These are phyloP conservation scores for Avicennia marina DNA, from an alignment of 257 asterid species.

Conservation along the genomic window DNA sequence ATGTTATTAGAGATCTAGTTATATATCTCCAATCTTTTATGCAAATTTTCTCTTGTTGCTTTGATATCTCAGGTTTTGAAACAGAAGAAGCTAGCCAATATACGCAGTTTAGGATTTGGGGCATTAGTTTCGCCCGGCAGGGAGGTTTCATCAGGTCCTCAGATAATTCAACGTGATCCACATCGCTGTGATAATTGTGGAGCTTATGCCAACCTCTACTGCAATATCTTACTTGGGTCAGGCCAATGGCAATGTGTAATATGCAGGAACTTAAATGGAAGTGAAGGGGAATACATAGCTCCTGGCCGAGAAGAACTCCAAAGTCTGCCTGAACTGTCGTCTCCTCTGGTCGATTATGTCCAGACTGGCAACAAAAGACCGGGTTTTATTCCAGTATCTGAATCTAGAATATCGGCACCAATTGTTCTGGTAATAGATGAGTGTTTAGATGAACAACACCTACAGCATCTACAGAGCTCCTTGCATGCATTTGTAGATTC, in stretches of 20 bases:
- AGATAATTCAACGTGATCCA: slow-evolving; percentile 83
- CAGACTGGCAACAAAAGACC: slow-evolving; percentile 73
- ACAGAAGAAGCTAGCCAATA: slow-evolving; percentile 79
- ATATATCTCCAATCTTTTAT: not conserved
- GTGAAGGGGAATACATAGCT: slow-evolving; percentile 87
- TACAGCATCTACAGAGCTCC: slow-evolving; percentile 89
- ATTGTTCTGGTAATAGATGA: slow-evolving; percentile 86
- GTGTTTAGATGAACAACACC: slow-evolving; percentile 87
- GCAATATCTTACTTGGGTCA: slow-evolving; percentile 79
- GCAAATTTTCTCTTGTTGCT: slow-evolving; percentile 10
- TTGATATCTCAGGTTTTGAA: slow-evolving; percentile 58
- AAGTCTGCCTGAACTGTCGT: slow-evolving; percentile 72
- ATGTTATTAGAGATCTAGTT: slow-evolving; percentile 1
- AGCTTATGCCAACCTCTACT: slow-evolving; percentile 82
- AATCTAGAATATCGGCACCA: slow-evolving; percentile 78
- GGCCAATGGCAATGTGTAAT: slow-evolving; percentile 99
- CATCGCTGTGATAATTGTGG: slow-evolving; percentile 91
- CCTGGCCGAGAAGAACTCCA: slow-evolving; percentile 75
- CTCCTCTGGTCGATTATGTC: slow-evolving; percentile 75
- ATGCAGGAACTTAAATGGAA: slow-evolving; percentile 81
- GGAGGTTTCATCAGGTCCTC: slow-evolving; percentile 85
- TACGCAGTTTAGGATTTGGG: slow-evolving; percentile 88
- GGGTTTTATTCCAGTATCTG: slow-evolving; percentile 72
- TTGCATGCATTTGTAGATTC: slow-evolving; percentile 96
- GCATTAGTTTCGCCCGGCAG: slow-evolving; percentile 84